These are phyloP conservation scores for Cercophora newfieldiana DNA, from an alignment of 495 filamentous ascomycete genomes.

Conservation along the genomic window DNA sequence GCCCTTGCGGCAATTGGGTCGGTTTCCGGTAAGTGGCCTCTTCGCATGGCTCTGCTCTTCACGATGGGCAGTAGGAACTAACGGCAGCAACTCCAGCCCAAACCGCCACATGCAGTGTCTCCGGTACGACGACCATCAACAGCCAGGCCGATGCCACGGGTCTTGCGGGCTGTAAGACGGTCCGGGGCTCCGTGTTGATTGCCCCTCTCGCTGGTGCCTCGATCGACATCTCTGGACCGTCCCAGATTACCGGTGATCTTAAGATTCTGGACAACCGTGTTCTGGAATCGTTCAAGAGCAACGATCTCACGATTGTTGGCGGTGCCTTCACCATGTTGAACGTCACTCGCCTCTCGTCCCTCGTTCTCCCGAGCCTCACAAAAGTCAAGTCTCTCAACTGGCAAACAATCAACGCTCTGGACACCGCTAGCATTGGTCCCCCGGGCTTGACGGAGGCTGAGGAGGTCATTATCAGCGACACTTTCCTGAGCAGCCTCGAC, in stretches of 20 bases:
- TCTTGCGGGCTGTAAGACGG: slow-evolving; percentile 63
- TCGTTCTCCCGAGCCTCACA: slow-evolving; percentile 63
- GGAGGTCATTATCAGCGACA: slow-evolving; percentile 76
- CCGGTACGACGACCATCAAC: slow-evolving; percentile 58
- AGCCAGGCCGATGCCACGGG: slow-evolving; percentile 70
- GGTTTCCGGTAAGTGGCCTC: slow-evolving; percentile 61
- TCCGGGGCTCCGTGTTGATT: slow-evolving; percentile 71
- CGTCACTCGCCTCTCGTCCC: slow-evolving; percentile 62
- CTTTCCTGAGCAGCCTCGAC: slow-evolving; percentile 68
- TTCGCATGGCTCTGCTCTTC: background rate
- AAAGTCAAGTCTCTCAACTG: slow-evolving; percentile 66
- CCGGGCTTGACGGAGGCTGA: slow-evolving; percentile 62
- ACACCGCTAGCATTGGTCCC: slow-evolving; percentile 62
- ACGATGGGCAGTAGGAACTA: background rate
- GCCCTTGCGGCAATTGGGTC: slow-evolving; percentile 69
- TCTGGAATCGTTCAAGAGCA: slow-evolving; percentile 51
- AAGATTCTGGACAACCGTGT: slow-evolving; percentile 54
- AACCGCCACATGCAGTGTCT: slow-evolving; percentile 43
- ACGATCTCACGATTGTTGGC: slow-evolving; percentile 49
- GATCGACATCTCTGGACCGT: slow-evolving; percentile 57
- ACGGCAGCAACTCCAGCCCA: slow-evolving; percentile 41
- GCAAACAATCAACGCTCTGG: slow-evolving; percentile 70
- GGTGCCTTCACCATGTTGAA: slow-evolving; percentile 66
- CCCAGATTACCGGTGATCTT: slow-evolving; percentile 69
- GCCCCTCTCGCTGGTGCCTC: slow-evolving; percentile 48